phyloP scores from a whole-genome alignment of 208 protist species.

The Leishmania gerbilli region DNA sequence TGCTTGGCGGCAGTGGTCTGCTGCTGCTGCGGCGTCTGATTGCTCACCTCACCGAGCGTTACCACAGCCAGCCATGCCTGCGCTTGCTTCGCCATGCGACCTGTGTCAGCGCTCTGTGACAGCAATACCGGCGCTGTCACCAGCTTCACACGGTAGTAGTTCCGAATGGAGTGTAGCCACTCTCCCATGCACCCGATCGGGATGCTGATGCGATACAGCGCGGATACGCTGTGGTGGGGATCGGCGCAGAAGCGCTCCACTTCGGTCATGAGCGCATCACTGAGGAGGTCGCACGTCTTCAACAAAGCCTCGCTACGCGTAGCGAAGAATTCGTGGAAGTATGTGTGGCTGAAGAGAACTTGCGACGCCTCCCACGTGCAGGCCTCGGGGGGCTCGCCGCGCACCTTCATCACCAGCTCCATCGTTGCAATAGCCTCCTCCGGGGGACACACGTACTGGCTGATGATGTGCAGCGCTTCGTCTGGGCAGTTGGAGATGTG shows the following conservation, averaged over 20 bases:
- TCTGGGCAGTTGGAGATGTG: constrained; percentile 45
- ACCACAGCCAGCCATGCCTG: constrained; percentile 11
- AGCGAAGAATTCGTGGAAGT: constrained; percentile 77
- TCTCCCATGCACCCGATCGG: constrained; percentile 65
- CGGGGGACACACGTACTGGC: constrained; percentile 68
- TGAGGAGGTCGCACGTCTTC: constrained; percentile 44
- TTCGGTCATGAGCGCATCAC: constrained; percentile 40
- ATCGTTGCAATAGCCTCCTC: constrained; percentile 68
- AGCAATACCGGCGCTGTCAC: constrained; percentile 53
- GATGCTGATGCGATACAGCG: constrained; percentile 43
- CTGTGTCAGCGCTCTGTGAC: constrained; percentile 6
- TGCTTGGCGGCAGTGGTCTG: background rate
- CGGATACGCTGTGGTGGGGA: constrained; percentile 46
- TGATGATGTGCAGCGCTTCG: constrained; percentile 52
- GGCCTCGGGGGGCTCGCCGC: constrained; percentile 38
- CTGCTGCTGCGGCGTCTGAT: background rate
- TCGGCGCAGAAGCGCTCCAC: constrained; percentile 59
- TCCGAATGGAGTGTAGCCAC: constrained; percentile 63
- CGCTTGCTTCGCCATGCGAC: constrained; percentile 8
- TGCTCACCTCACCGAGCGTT: constrained; percentile 9
- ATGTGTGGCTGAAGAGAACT: constrained; percentile 74
- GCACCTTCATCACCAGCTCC: constrained; percentile 61
- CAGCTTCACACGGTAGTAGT: constrained; percentile 61
- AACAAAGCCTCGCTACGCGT: constrained; percentile 61
- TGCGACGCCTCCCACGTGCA: constrained; percentile 54